phyloP scores from a whole-genome alignment of 164 flowering plant genomes.

The Magnolia sinica region DNA sequence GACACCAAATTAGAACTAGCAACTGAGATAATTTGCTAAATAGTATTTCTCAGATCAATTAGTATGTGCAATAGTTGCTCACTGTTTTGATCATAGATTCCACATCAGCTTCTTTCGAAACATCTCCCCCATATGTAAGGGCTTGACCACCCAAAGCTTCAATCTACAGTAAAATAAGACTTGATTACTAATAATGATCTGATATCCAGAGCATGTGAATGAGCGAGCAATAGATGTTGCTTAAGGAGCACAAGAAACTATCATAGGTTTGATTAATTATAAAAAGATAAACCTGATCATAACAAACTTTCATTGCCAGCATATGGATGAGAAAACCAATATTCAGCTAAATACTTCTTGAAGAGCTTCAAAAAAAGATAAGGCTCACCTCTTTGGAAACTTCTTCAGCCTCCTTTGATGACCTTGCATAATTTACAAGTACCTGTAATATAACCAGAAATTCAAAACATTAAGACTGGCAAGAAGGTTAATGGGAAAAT shows the following conservation, averaged over 20 bases:
- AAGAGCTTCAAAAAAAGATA: background rate
- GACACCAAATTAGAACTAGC: slow-evolving; percentile 7
- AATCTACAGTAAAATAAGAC: slow-evolving; percentile 42
- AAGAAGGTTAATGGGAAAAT: too few relatives aligned
- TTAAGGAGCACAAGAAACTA: too few relatives aligned
- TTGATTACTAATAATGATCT: background rate
- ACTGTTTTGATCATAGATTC: slow-evolving; percentile 90
- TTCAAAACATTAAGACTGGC: too few relatives aligned
- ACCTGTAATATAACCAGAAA: slow-evolving; percentile 45
- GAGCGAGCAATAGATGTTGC: too few relatives aligned
- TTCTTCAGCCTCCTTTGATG: slow-evolving; percentile 94
- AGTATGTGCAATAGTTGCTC: slow-evolving; percentile 22
- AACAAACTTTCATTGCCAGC: background rate
- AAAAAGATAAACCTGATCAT: too few relatives aligned
- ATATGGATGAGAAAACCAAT: background rate
- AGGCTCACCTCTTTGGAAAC: slow-evolving; percentile 77
- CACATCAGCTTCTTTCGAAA: slow-evolving; percentile 92
- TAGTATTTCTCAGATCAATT: background rate
- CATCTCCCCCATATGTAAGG: slow-evolving; percentile 91
- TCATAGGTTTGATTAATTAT: too few relatives aligned
- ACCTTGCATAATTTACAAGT: slow-evolving; percentile 94
- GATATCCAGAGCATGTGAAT: background rate
- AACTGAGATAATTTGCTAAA: background rate
- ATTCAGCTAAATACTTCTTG: background rate
- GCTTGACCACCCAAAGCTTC: slow-evolving; percentile 87